A percentile compares a stretch with the other conserved stretches of the same genome.
Conservation (phyloP, 2,329 filamentous ascomycete species). For the Xylariaceae sp. region DNA sequence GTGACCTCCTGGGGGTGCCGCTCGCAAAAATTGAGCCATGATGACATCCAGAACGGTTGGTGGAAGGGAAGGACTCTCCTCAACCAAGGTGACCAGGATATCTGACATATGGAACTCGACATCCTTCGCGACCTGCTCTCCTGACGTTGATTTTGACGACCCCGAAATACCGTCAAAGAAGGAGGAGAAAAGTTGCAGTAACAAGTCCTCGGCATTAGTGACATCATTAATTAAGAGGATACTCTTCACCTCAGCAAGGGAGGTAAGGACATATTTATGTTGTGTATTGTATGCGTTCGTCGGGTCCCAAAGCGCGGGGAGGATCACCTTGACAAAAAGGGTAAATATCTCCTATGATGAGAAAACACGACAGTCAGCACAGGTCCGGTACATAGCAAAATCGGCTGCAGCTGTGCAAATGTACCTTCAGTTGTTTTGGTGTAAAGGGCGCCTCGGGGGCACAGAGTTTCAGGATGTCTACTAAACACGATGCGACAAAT, state of each 20-base stretch:
- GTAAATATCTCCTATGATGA: conserved; percentile 81
- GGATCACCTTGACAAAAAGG: conserved; percentile 79
- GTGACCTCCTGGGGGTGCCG: conserved; percentile 69
- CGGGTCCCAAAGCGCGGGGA: conserved; percentile 84
- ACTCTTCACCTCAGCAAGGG: conserved; percentile 90
- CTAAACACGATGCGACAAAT: conserved; percentile 84
- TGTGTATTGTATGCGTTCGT: conserved; percentile 90
- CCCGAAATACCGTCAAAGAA: conserved; percentile 92
- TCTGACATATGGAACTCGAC: conserved; percentile 91
- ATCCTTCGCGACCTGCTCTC: conserved; percentile 87
- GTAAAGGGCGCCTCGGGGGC: conserved; percentile 96
- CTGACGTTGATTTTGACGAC: conserved; percentile 71
- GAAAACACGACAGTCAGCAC: conserved; percentile 25
- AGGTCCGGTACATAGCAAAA: conserved; percentile 8
- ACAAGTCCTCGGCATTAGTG: conserved; percentile 76
- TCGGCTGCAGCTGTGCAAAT: conserved; percentile 24
- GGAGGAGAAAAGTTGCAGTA: conserved; percentile 79
- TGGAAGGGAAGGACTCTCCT: conserved; percentile 79
- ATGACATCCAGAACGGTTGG: conserved; percentile 87
- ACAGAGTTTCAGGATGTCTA: conserved; percentile 90
- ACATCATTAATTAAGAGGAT: conserved; percentile 90
- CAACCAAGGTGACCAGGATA: conserved; percentile 81
- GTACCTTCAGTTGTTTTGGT: conserved; percentile 83
- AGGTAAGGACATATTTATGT: conserved; percentile 87
- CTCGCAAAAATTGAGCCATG: conserved; percentile 91